These are phyloP conservation scores for Berberis vulgaris DNA, from an alignment of 164 flowering plant genomes.

Conservation along the genomic window DNA sequence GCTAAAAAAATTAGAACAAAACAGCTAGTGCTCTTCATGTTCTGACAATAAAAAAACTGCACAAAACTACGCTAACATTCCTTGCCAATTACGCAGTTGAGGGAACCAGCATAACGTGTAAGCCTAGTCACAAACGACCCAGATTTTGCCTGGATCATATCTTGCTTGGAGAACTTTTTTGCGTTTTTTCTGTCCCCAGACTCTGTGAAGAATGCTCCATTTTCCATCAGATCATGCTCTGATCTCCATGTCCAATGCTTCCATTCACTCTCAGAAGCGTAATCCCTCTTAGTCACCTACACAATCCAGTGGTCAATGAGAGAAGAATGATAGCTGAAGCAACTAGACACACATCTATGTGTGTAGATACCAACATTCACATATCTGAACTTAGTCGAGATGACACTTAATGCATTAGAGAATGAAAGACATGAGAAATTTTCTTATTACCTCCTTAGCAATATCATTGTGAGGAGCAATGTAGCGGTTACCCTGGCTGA, in stretches of 20 bases:
- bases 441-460: constrained; percentile 37
- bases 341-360: no score
- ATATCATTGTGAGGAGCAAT: constrained; percentile 32
- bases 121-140: constrained; percentile 46
- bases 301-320: no score
- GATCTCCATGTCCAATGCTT: constrained; percentile 73
- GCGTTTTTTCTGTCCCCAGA: constrained; percentile 28
- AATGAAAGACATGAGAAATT: no score
- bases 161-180: constrained; percentile 9
- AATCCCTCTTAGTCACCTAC: constrained; percentile 29
- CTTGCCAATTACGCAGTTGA: constrained; percentile 20
- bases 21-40: no score
- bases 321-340: no score
- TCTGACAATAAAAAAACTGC: no score
- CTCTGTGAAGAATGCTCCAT: constrained; percentile 59
- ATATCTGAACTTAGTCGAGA: no score
- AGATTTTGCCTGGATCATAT: constrained; percentile 43
- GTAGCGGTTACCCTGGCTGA: constrained; percentile 79
- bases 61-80: constrained; percentile 21
- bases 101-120: constrained; percentile 49
- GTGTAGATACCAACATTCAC: no score
- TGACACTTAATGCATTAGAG: no score
- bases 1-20: no score
- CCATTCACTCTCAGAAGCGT: constrained; percentile 31
- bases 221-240: constrained; percentile 53